Evolutionary conservation across 2,329 filamentous ascomycete species (phyloP), one percentile per base, ranked within the genome.

Genomic region (Drechslerella dactyloides): DNA sequence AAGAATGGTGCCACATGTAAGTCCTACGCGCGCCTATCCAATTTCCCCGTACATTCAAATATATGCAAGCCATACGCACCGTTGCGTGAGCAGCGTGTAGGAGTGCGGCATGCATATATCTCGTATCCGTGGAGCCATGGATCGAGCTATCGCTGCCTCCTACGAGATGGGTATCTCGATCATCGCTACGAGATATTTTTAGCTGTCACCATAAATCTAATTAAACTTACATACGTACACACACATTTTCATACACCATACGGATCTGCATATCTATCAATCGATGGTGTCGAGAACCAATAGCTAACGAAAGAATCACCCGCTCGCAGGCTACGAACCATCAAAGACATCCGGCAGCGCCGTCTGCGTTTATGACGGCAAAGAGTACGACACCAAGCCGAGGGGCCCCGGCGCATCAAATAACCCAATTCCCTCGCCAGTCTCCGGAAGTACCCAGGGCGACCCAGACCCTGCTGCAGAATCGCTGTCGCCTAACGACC

Each of bases 321-420:
- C 6, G 33, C 19, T 2, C 17, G 15, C 24, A 72, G 68, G 68
- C 60, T 72, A 50, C 50, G 68, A 72, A 30, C 21, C 50, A 52
- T 65, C 68, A n/a, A 64, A 64, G 42, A 64, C 60, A 48, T 55
- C 59, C 6, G 68, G 68, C 8, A 48, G 55, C 23, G 68, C 68
- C 1, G 68, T 72, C 19, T 72, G 68, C 17, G 51, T 72, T 30
- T 65, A 60, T n/a, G 60, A 72, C 33, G 68, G 68, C 10, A 72
- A 27, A 35, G 68, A 72, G 23, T 72, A 57, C 55, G 68, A 72
- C 52, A 72, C 68, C 7, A 55, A 50, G 15, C 59, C 58, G 35
- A 58, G 51, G 3, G 50, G 50, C 15, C 24, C 54, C 2, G 24
- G 44, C 7, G 52, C 54, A 30, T 30, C 50, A 2, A 53, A 30